Evolutionary conservation across 2,329 filamentous ascomycete species (phyloP), one percentile per base, ranked within the genome.

Genomic region (Colletotrichum higginsianum): DNA sequence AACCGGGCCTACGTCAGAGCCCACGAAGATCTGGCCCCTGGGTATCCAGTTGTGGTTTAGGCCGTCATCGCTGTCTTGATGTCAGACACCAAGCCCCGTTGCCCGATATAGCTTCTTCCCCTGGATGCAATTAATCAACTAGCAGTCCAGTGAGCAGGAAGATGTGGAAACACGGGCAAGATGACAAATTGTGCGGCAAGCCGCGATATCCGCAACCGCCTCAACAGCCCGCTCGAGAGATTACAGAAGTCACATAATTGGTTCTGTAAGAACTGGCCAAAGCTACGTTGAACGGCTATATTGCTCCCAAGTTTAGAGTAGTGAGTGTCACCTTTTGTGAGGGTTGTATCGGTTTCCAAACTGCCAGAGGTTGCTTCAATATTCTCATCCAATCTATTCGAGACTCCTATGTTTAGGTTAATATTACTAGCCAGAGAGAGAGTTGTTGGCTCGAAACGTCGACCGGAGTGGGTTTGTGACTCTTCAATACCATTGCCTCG

Each of bases 321-420:
- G 12, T 6, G 5, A 15, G 23, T 50, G 15, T 13, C 30, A 18
- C 15, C 21, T 55, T 23, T 18, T 26, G n/a, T 16, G 26, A 35
- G 7, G 16, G 44, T 49, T 44, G 21, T 23, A 38, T 58, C 16
- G 30, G 52, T 18, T n/a, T 18, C 2, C 16, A 6, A 3, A 13
- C 8, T 3, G 5, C 2, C 12, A 7, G 4, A 2, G 15, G 6
- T 38, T 9, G 0, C 2, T 18, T 9, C 16, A 1, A 1, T n/a
- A 38, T 16, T 9, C 8, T 3, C 30, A 30, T 11, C 16, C 2
- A 47, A 23, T 66, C 1, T 40, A 53, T 13, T 4, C 8, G 46
- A 30, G 26, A 18, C 46, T 26, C 3, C 26, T 26, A 26, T 26
- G 26, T 4, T 26, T 26, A 26, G 26, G 26, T 26, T 26, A 26